Base-by-base conservation (phyloP, 495 filamentous ascomycete genomes). In the Lichina pygmaea region DNA sequence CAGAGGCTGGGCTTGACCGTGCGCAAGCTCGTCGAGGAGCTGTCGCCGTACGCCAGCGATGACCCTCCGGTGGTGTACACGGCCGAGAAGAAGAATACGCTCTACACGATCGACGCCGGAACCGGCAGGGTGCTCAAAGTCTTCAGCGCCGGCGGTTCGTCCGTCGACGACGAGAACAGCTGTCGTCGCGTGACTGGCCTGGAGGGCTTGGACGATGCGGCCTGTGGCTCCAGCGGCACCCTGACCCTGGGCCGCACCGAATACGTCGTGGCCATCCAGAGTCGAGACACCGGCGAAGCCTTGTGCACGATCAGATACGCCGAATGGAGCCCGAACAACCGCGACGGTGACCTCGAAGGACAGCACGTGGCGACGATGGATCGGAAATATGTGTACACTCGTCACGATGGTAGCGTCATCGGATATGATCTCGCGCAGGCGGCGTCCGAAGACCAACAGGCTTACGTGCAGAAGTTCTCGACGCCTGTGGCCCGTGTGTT, bases 311-410 rank as follows among this genome's bases (percentile, higher is more conserved):
- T 97, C 48, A 91, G 73, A 49, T 97, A 89, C 57, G 81, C 81
- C 17, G 89, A 97, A 57, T 97, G 89, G 89, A 77, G 74, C 0
- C 81, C 86, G 8, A 97, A 97, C 57, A 91, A 80, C 43, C 79
- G 75, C 40, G 86, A 97, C 54, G 71, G 70, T 46, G 89, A 97
- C 58, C 73, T 97, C 12, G 72, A 79, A 49, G 73, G 70, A 40
- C 83, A 95, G 50, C 85, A 95, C 52, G 63, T 62, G 17, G 60
- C 60, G 4, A 81, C 82, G 8, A 79, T 83, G 64, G 89, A 95
- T 57, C 73, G 78, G 47, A 81, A 77, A 39, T 93, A 94, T 59
- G 74, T 95, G 24, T 84, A 86, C 52, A 78, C 77, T 44, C 73
- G 77, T 55, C 81, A 83, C 49, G 81, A 95, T 58, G 89, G 89